Percentiles rank a stretch among this genome's conserved stretches.
These are phyloP conservation scores for Alternaria gaisen DNA, from an alignment of 2,329 filamentous ascomycete genomes.

Conservation along the genomic window DNA sequence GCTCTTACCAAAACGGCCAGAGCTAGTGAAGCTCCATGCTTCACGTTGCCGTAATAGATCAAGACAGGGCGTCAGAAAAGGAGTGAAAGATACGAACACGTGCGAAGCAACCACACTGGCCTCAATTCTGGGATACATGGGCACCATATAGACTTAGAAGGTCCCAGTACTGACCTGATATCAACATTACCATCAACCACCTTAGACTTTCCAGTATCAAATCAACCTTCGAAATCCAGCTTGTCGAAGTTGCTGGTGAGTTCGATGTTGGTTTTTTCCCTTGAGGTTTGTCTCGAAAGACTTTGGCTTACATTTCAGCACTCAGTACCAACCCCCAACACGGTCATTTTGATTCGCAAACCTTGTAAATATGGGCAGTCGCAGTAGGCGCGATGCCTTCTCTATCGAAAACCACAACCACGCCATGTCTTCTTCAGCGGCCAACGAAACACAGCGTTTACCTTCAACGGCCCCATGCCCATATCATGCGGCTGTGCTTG, in stretches of 20 bases:
- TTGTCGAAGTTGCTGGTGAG: background rate
- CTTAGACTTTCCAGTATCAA: background rate
- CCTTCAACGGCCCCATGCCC: slow-evolving; percentile 1
- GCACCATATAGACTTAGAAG: background rate
- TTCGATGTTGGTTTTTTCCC: background rate
- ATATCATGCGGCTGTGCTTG: slow-evolving; percentile 7
- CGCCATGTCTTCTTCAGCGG: background rate
- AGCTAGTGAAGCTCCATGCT: background rate
- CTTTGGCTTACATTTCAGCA: background rate
- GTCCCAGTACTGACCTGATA: background rate
- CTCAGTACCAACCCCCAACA: background rate
- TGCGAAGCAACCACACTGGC: background rate
- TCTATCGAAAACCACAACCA: slow-evolving; percentile 8
- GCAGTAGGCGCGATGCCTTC: background rate
- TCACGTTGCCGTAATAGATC: background rate
- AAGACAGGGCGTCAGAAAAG: background rate
- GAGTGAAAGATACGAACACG: background rate
- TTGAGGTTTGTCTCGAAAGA: background rate
- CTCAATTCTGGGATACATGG: background rate
- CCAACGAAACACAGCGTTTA: background rate
- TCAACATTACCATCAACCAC: background rate
- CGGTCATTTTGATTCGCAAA: background rate
- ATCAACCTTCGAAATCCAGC: too few species aligned
- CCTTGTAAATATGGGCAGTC: background rate
- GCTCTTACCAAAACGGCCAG: background rate